Evolutionary conservation across 2,329 filamentous ascomycete genomes (phyloP), one percentile per base, ranked within the genome.

Genomic region (Periconia digitata): DNA sequence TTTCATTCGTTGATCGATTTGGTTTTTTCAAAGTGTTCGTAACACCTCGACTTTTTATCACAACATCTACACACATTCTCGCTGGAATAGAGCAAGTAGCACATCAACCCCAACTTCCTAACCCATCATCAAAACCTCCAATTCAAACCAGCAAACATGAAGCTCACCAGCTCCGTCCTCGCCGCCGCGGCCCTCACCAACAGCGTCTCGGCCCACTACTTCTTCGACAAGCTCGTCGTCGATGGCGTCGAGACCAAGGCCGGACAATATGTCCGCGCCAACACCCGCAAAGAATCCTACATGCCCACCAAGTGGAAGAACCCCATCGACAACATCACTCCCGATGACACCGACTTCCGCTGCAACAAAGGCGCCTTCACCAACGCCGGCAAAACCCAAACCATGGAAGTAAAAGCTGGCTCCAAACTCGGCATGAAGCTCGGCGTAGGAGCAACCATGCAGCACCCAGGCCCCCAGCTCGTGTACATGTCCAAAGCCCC

Each of bases 281-380:
- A 58, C 47, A 54, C 59, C 12, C 61, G 62, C 44, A 36, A 49
- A 16, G 47, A 46, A 17, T 51, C 51, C 29, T 58, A 60, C 53
- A 64, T 55, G 45, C 60, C 62, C 3, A 59, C 61, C 39, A 61
- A 58, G 45, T 63, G 53, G 52, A 50, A 50, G 27, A 58, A 62
- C 50, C 49, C 43, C 44, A 44, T 43, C 45, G 57, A 62, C 38
- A 49, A 60, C 41, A 51, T 59, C 27, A 62, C 56, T 6, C 53
- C 57, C 8, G 47, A 54, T n/a, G 37, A 44, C 23, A 34, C 46
- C n/a, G 60, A 63, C 47, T 62, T 67, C 40, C 58, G 60, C 17
- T 67, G 64, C 58, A 64, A 62, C 49, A 53, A 59, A 43, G 62
- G 59, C 20, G 49, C 58, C 6, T 52, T 53, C n/a, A n/a, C 44